Base-by-base conservation (phyloP, 1,284 basidiomycete species). In the Salmacisia buchloeana region DNA sequence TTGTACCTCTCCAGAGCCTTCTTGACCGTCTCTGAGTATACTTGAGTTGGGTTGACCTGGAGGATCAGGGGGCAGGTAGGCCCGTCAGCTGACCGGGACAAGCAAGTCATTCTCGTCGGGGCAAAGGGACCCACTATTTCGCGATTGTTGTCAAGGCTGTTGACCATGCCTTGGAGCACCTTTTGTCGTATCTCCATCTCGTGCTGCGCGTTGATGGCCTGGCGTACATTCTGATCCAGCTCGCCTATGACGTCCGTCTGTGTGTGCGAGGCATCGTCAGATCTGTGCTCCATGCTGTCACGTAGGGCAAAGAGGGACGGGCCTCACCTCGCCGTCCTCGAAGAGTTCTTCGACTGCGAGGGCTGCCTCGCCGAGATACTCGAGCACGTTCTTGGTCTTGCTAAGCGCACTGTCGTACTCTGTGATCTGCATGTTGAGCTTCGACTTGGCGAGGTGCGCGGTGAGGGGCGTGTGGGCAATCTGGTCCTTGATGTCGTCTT, bases 281-380 rank as follows among this genome's bases (percentile, higher is more conserved):
- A n/a, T n/a, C n/a, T n/a, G n/a, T n/a, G n/a, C n/a, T n/a, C n/a
- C n/a, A n/a, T n/a, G n/a, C n/a, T n/a, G n/a, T n/a, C n/a, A n/a
- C n/a, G n/a, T n/a, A n/a, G n/a, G n/a, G n/a, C n/a, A n/a, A n/a
- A n/a, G n/a, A n/a, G n/a, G n/a, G n/a, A n/a, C n/a, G n/a, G n/a
- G n/a, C n/a, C 49, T 25, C 27, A 54, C 49, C 49, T 54, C 49
- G 31, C 49, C 49, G 3, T 54, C 49, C 27, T 54, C 49, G 15
- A 54, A 54, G 25, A 54, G 49, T n/a, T 54, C 49, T n/a, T 54
- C 49, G 3, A 54, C 49, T 33, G 49, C 49, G 6, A 54, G 12
- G 2, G 49, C 49, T 33, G 49, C 49, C 9, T 54, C 49, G 27
- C 49, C 49, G 2, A 54, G 49, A n/a, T 54, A 54, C 5, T 54